Evolutionary conservation across 495 filamentous ascomycete genomes (phyloP).

Genomic region (Penicillium manginii): DNA sequence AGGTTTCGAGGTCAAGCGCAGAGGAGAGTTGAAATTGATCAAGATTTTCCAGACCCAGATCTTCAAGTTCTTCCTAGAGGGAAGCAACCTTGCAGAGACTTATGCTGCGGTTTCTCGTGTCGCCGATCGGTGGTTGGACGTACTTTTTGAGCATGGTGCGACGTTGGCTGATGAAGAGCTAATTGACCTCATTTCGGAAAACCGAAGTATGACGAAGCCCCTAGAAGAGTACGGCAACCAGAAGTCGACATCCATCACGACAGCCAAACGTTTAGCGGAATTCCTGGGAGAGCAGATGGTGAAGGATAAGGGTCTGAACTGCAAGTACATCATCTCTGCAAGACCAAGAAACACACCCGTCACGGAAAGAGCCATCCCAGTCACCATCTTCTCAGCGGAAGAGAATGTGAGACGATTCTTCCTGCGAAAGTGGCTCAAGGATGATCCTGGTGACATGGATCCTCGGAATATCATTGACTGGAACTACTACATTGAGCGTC

Average conservation of each 20-base stretch:
- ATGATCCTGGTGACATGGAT: constrained; percentile 92
- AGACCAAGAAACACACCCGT: constrained; percentile 87
- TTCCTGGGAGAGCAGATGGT: constrained; percentile 98
- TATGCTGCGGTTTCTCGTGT: constrained; percentile 92
- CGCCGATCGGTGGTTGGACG: constrained; percentile 96
- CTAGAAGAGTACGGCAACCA: constrained; percentile 93
- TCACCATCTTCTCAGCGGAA: constrained; percentile 96
- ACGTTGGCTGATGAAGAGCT: constrained; percentile 95
- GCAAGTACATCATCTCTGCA: constrained; percentile 97
- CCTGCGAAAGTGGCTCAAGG: constrained; percentile 91
- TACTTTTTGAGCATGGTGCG: constrained; percentile 80
- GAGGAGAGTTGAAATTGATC: constrained; percentile 98
- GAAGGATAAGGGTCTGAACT: constrained; percentile 98
- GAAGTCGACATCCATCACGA: constrained; percentile 98
- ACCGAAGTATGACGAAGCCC: constrained; percentile 95
- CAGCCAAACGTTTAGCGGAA: constrained; percentile 91
- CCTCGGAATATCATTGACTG: constrained; percentile 88
- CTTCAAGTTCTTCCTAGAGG: constrained; percentile 98
- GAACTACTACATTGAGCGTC: constrained; percentile 93
- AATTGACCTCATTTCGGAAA: constrained; percentile 98
- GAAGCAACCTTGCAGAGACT: constrained; percentile 80
- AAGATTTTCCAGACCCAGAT: constrained; percentile 99
- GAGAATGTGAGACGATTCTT: constrained; percentile 84
- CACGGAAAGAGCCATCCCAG: constrained; percentile 91
- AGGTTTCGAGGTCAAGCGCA: constrained; percentile 95